Percentiles rank a stretch among this genome's conserved stretches.
phyloP scores from a whole-genome alignment of 1,284 basidiomycete genomes.

The Trametes hirsuta region DNA sequence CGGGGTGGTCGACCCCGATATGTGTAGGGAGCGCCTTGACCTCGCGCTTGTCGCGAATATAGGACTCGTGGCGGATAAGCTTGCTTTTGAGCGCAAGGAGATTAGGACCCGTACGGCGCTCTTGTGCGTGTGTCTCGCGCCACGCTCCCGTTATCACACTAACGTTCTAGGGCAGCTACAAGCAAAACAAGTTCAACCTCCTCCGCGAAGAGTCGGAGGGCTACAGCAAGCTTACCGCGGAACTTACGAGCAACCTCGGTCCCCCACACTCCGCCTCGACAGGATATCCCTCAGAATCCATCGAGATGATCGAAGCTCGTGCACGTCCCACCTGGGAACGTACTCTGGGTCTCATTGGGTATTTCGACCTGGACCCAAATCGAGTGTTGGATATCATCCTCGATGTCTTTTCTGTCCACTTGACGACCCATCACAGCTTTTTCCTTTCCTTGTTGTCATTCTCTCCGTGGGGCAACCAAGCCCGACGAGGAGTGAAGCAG shows the following conservation, averaged over 20 bases:
- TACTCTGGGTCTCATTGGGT: slow-evolving; percentile 88
- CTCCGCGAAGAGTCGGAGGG: slow-evolving; percentile 97
- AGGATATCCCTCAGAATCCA: slow-evolving; percentile 63
- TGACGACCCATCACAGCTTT: slow-evolving; percentile 88
- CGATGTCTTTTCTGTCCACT: slow-evolving; percentile 85
- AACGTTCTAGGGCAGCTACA: slow-evolving; percentile 65
- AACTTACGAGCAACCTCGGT: slow-evolving; percentile 81
- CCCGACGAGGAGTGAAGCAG: slow-evolving; percentile 25
- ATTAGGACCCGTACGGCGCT: slow-evolving; percentile 76
- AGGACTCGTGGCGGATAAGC: slow-evolving; percentile 67
- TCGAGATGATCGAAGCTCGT: slow-evolving; percentile 59
- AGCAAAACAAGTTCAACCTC: slow-evolving; percentile 98
- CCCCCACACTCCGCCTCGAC: slow-evolving; percentile 67
- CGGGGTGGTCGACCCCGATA: slow-evolving; percentile 56
- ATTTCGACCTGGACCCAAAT: slow-evolving; percentile 95
- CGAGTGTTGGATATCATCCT: slow-evolving; percentile 93
- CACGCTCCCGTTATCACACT: neutral
- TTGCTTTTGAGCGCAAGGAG: slow-evolving; percentile 71
- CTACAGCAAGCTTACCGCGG: slow-evolving; percentile 89
- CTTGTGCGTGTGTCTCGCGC: slow-evolving; percentile 58
- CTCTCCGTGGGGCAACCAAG: slow-evolving; percentile 72
- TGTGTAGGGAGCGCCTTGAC: slow-evolving; percentile 77
- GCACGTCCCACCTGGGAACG: slow-evolving; percentile 84
- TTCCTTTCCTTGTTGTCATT: slow-evolving; percentile 85
- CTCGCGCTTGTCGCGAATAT: slow-evolving; percentile 58